Conservation (phyloP, 169 alveolate genomes). For the Babesia gibsoni region DNA sequence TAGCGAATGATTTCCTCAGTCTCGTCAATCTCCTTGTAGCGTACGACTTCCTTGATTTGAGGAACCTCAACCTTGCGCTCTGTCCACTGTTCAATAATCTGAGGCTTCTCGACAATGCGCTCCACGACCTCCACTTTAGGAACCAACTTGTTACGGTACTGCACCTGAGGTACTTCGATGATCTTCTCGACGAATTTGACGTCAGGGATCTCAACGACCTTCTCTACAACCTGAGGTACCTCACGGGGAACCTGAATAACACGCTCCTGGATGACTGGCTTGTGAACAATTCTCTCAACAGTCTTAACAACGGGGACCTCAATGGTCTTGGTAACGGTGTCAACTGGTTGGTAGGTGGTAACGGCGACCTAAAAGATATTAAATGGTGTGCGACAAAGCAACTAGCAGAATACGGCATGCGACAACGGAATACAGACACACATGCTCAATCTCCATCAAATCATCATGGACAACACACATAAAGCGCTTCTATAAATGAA, state of each 20-base stretch:
- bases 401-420: too few species aligned
- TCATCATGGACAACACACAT: too few species aligned
- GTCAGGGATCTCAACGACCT: constrained; percentile 85
- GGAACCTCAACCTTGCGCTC: constrained; percentile 84
- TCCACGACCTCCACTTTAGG: constrained; percentile 84
- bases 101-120: constrained; percentile 79
- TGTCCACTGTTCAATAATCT: constrained; percentile 81
- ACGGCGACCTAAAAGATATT: constrained; percentile 75
- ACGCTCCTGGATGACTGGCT: constrained; percentile 80
- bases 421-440: too few species aligned
- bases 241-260: constrained; percentile 82
- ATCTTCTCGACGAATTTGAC: constrained; percentile 82
- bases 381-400: background rate
- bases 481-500: too few species aligned
- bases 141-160: constrained; percentile 77
- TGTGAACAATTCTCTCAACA: constrained; percentile 74
- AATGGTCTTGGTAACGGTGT: constrained; percentile 76
- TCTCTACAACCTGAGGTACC: constrained; percentile 82
- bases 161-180: constrained; percentile 84
- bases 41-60: constrained; percentile 81
- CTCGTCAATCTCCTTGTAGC: constrained; percentile 82
- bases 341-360: constrained; percentile 87
- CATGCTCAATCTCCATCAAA: too few species aligned
- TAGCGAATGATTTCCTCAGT: constrained; percentile 83
- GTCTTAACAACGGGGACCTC: constrained; percentile 78